A percentile compares a stretch with the other conserved stretches of the same genome.
phyloP scores from a whole-genome alignment of 176 grass and related monocot species.

The Poa pratensis region DNA sequence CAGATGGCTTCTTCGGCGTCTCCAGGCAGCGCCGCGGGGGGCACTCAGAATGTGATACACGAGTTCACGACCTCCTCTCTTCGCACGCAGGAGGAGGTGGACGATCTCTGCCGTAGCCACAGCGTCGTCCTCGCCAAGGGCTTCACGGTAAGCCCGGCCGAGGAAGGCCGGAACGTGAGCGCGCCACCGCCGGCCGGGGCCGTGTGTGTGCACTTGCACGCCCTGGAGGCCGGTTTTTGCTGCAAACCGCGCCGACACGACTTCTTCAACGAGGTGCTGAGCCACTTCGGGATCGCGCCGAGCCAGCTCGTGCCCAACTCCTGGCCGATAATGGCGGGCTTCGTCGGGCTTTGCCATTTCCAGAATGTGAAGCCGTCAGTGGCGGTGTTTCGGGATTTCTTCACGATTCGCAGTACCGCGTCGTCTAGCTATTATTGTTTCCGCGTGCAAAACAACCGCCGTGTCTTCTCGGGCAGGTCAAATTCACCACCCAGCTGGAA shows the following conservation, averaged over 20 bases:
- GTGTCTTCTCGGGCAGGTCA: no score
- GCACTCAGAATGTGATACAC: not conserved
- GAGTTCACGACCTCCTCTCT: not conserved
- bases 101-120: not conserved
- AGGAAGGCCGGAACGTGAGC: not conserved
- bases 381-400: slow-evolving; percentile 22
- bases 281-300: slow-evolving; percentile 31
- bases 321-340: slow-evolving; percentile 35
- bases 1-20: not conserved
- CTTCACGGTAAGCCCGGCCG: not conserved
- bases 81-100: not conserved
- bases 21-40: not conserved
- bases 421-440: no score
- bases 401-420: no score
- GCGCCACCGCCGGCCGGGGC: not conserved
- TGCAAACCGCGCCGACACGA: not conserved
- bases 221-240: slow-evolving; percentile 19
- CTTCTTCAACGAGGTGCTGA: slow-evolving; percentile 1
- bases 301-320: slow-evolving; percentile 37
- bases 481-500: no score
- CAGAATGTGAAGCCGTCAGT: not conserved
- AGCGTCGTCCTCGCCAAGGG: not conserved
- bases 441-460: no score
- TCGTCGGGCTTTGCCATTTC: slow-evolving; percentile 1
- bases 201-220: not conserved